phyloP scores from a whole-genome alignment of 1,139 yeast species.

The Yamadazyma songkhlaensis region DNA sequence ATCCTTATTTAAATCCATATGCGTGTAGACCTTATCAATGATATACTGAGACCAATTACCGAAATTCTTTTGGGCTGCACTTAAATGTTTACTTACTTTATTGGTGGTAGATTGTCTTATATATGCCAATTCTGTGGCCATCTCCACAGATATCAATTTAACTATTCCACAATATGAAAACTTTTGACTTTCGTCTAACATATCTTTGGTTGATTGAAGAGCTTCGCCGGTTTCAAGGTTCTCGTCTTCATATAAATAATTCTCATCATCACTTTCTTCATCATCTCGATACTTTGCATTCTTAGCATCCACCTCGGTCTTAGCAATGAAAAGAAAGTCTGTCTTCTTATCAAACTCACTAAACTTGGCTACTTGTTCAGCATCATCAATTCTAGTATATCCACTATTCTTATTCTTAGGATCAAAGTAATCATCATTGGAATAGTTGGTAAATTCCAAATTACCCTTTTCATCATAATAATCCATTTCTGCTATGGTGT shows the following conservation, averaged over 20 bases:
- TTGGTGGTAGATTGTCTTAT: constrained; percentile 52
- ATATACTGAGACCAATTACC: constrained; percentile 84
- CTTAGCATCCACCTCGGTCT: constrained; percentile 13
- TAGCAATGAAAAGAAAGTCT: constrained; percentile 62
- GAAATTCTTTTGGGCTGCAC: constrained; percentile 73
- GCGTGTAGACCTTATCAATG: constrained; percentile 72
- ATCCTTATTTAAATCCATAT: constrained; percentile 66
- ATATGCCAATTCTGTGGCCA: constrained; percentile 76
- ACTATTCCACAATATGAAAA: constrained; percentile 90
- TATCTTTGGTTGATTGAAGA: constrained; percentile 72
- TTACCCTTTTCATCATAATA: constrained; percentile 54
- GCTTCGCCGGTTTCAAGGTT: constrained; percentile 56
- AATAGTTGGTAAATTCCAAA: constrained; percentile 31
- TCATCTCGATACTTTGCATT: constrained; percentile 18
- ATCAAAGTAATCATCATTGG: constrained; percentile 20
- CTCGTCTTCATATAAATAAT: constrained; percentile 29
- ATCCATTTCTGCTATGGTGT: constrained; percentile 47
- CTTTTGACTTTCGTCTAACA: constrained; percentile 80
- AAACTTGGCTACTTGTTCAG: constrained; percentile 80
- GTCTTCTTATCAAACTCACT: constrained; percentile 75
- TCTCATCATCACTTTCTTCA: constrained; percentile 19
- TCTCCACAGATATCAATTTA: constrained; percentile 69
- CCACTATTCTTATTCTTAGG: constrained; percentile 41
- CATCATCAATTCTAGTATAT: constrained; percentile 87
- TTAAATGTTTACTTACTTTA: constrained; percentile 56